Evolutionary conservation across 1,284 basidiomycete species (phyloP), one percentile per base, ranked within the genome.

Genomic region (Pterulicium gracile): DNA sequence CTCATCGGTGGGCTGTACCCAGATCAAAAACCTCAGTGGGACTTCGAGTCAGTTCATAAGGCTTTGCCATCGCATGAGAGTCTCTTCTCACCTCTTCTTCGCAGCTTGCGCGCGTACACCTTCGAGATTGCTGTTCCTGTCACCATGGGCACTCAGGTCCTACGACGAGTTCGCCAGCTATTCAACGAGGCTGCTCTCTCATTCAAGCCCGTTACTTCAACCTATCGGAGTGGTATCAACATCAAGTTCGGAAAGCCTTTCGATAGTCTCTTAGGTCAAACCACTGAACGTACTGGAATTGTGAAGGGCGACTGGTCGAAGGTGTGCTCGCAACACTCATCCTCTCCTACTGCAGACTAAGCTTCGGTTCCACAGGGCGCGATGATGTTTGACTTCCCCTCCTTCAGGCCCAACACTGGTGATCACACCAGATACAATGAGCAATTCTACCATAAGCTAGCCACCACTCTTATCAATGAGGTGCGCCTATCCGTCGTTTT

Each of bases 381-480:
- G 4, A 61, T 65, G 47, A 64, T 64, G 62, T 63, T 64, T 45
- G 62, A 65, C 52, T 64, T 64, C 51, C 62, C 62, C 3, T 56
- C 58, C 2, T 64, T 61, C 47, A 48, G 58, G 1, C 62, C 63
- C 1, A 59, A 58, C 1, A 55, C 53, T n/a, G 62, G 62, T 3
- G 61, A 62, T 44, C 58, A 56, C 40, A 56, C 56, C 49, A 58
- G 63, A 5, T 64, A 58, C 32, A 65, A 63, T 45, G 62, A 64
- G 48, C 52, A 55, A 24, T 65, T 60, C 60, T 63, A 39, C 32
- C 47, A 24, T 2, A 53, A 39, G 4, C 48, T 64, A 23, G 58
- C 61, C 5, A 56, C 53, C 44, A 62, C 59, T 3, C 50, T 64
- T 43, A 62, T 63, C 40, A 55, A 62, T 44, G 62, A 64, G 57